phyloP scores from a whole-genome alignment of 1,139 yeast genomes.

The Suhomyces atakaporum region DNA sequence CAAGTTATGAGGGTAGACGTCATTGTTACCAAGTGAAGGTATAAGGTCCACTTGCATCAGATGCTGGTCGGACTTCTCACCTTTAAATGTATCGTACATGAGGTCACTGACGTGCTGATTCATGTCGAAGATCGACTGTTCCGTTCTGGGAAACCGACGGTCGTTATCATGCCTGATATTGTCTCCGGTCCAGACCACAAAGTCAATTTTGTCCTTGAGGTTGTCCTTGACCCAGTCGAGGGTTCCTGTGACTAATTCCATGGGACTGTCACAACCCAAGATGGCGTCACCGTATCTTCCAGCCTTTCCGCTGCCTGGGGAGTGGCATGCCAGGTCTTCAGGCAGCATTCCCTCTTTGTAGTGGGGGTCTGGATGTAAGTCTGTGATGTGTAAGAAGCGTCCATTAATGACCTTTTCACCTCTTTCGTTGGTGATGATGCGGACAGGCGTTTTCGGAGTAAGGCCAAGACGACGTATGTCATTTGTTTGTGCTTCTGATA shows the following conservation, averaged over 20 bases:
- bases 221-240: slow-evolving; percentile 65
- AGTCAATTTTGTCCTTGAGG: slow-evolving; percentile 73
- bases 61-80: slow-evolving; percentile 38
- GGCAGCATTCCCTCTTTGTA: slow-evolving; percentile 52
- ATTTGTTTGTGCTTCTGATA: slow-evolving; percentile 7
- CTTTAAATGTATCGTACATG: slow-evolving; percentile 53
- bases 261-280: slow-evolving; percentile 73
- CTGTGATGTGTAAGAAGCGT: slow-evolving; percentile 80
- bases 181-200: slow-evolving; percentile 90
- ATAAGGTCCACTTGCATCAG: slow-evolving; percentile 53
- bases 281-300: slow-evolving; percentile 76
- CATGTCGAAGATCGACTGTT: slow-evolving; percentile 65
- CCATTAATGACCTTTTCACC: slow-evolving; percentile 53
- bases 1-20: slow-evolving; percentile 84
- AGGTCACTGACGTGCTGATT: slow-evolving; percentile 60
- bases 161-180: slow-evolving; percentile 86
- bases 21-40: slow-evolving; percentile 83
- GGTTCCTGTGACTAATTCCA: slow-evolving; percentile 60
- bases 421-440: slow-evolving; percentile 24
- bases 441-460: slow-evolving; percentile 35
- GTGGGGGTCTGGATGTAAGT: slow-evolving; percentile 81
- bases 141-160: slow-evolving; percentile 69
- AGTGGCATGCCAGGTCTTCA: slow-evolving; percentile 50
- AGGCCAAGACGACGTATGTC: slow-evolving; percentile 28
- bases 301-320: slow-evolving; percentile 48